phyloP scores from a whole-genome alignment of 306 rosid species.

The Dryas alaskensis region DNA sequence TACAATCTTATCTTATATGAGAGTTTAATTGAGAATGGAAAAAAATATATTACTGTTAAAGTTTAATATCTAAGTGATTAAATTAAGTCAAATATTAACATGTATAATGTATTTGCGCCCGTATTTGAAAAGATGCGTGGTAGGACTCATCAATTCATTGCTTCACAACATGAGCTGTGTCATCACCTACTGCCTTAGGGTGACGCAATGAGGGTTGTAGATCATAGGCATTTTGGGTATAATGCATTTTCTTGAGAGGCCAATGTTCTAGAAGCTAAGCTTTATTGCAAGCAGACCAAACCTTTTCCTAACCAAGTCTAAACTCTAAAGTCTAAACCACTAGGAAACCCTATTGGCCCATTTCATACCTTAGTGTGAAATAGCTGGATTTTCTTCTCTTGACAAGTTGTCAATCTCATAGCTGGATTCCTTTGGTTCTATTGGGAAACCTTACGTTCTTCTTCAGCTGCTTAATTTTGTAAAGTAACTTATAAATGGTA shows the following conservation, averaged over 20 bases:
- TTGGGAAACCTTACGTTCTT: not conserved
- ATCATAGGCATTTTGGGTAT: not conserved
- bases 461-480: not conserved
- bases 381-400: not conserved
- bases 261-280: conserved; percentile 43
- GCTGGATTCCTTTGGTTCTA: conserved; percentile 19
- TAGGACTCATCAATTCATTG: no score
- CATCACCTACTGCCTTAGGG: conserved; percentile 10
- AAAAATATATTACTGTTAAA: no score
- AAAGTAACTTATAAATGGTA: not conserved
- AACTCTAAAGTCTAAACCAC: not conserved
- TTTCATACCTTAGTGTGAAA: conserved; percentile 8
- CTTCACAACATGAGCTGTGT: not conserved
- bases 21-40: no score
- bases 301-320: conserved; percentile 1
- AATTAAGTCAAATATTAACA: no score
- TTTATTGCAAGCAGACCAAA: conserved; percentile 26
- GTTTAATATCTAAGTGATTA: no score
- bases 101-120: no score
- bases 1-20: no score
- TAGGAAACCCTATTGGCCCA: not conserved
- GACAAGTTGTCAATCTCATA: conserved; percentile 9
- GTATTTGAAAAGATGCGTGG: no score
- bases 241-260: not conserved
- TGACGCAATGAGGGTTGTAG: conserved; percentile 7